Conservation (phyloP, 345 rosid species). For the Luvunga scandens region DNA sequence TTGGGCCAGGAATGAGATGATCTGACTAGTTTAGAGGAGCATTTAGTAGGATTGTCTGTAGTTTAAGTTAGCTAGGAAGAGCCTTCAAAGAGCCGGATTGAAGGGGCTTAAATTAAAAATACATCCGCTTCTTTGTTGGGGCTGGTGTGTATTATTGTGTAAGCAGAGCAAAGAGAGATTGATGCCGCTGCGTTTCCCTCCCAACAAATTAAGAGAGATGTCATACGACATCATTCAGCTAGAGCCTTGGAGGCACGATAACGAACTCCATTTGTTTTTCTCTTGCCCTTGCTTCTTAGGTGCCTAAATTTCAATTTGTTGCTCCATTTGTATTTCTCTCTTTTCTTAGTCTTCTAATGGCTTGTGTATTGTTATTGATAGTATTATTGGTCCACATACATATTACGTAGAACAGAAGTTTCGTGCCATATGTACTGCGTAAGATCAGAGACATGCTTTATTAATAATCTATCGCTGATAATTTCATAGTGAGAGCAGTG, state of each 20-base stretch:
- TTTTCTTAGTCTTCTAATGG: neutral
- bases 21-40: neutral
- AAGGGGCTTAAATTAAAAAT: neutral
- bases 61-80: neutral
- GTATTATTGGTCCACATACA: no score
- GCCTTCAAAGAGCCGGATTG: neutral
- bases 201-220: no score
- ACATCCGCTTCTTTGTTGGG: no score
- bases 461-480: no score
- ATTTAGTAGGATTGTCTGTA: no score
- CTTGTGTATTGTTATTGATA: neutral
- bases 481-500: no score
- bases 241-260: neutral
- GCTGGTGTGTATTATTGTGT: no score
- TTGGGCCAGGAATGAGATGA: neutral
- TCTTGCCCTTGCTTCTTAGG: constrained; percentile 1
- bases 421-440: neutral
- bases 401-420: neutral
- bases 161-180: no score
- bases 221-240: no score
- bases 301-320: neutral
- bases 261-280: no score
- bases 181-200: no score
- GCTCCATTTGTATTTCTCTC: neutral
- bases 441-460: neutral